Percentiles rank a stretch among this genome's conserved stretches.
Evolutionary conservation across 1,284 basidiomycete species (phyloP).

Genomic region (Cutaneotrichosporon dermatis): DNA sequence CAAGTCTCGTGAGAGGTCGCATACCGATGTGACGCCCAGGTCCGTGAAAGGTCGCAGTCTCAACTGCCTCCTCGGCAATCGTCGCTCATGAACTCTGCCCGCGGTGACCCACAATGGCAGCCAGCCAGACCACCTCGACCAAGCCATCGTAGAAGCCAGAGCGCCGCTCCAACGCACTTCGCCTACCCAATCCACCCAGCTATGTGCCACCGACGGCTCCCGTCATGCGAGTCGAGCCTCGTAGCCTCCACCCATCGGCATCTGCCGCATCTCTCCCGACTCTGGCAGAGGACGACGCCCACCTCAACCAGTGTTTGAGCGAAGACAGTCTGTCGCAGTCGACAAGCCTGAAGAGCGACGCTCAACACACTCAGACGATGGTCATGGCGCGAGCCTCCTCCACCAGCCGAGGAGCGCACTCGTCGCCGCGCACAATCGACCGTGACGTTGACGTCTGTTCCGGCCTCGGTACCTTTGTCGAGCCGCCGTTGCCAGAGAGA

Average conservation of each 20-base stretch:
- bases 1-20: neutral
- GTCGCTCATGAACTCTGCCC: neutral
- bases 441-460: conserved; percentile 2
- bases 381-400: conserved; percentile 2
- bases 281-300: conserved; percentile 7
- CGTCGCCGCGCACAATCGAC: conserved; percentile 8
- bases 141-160: conserved; percentile 1
- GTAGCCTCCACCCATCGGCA: neutral
- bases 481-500: conserved; percentile 3
- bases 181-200: neutral
- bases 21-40: conserved; percentile 7
- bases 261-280: conserved; percentile 6
- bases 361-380: neutral
- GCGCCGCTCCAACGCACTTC: conserved; percentile 1
- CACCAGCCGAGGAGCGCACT: neutral
- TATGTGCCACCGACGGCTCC: neutral
- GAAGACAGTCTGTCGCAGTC: too few species aligned
- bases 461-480: conserved; percentile 1
- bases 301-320: too few species aligned
- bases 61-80: conserved; percentile 5
- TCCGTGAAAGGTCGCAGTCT: neutral
- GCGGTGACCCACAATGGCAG: neutral
- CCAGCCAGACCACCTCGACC: neutral
- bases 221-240: neutral
- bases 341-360: neutral